Base-by-base conservation (phyloP, 371 early-diverging fungal genomes). In the Zychaea mexicana region DNA sequence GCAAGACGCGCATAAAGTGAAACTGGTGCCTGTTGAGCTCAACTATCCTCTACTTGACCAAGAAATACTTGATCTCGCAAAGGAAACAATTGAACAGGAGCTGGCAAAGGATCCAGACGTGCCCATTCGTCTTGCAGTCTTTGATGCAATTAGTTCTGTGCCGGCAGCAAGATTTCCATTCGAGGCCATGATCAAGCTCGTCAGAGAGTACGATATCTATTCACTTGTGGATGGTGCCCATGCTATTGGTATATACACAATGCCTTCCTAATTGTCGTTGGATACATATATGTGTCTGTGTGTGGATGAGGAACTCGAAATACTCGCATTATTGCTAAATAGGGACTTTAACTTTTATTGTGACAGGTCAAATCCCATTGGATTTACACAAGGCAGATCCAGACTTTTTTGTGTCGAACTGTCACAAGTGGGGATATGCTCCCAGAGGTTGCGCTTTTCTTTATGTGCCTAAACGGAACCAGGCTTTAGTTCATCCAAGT, bases 381-480 rank as follows among this genome's bases (percentile, higher is more conserved):
- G 65, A 90, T 61, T 55, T 92, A 26, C 68, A 71, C 22, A 73
- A 64, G 19, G 39, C 77, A 10, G 73, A 82, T 61, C 78, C 90
- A 2, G 93, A 92, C 68, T 92, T 85, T 67, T 89, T 88, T 55
- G 82, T 86, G 13, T 84, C 88, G 33, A 91, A 90, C 61, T 76
- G 81, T 36, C 93, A 92, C 70, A 92, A 92, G 75, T 92, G 93
- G 93, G 67, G 89, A n/a, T 90, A 73, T 62, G 73, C 81, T 32
- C 80, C 84, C 19, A 81, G 90, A 24, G 86, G 89, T 9, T 73
- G 78, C 2, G 88, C 89, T 5, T 62, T 89, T 0, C 70, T 92
- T 2, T 89, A 84, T 55, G 85, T 85, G 15, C 69, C 82, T 17
- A 71, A 76, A 38, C 68, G 78, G 15, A 74, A 84, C 49, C 90